phyloP scores from a whole-genome alignment of 768 basidiomycete species.

The Cystofilobasidium macerans region DNA sequence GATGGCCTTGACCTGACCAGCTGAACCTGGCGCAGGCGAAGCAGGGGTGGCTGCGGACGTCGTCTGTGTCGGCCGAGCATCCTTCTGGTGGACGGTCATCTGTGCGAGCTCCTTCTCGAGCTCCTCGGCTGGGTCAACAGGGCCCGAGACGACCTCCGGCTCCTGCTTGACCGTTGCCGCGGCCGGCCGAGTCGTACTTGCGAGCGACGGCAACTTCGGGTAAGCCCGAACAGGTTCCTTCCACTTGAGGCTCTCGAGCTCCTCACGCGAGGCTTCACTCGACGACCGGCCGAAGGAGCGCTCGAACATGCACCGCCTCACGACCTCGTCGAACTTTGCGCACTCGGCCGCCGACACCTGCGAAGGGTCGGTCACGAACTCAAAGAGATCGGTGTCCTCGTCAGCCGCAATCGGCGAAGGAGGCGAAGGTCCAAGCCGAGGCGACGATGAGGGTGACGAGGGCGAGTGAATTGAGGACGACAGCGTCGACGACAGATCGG shows the following conservation, averaged over 20 bases:
- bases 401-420: background rate
- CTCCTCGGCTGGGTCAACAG: slow-evolving; percentile 23
- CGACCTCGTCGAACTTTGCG: slow-evolving; percentile 82
- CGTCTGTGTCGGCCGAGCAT: background rate
- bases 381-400: slow-evolving; percentile 50
- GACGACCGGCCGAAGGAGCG: slow-evolving; percentile 63
- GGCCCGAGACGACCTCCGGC: background rate
- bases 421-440: background rate
- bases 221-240: slow-evolving; percentile 37
- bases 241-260: slow-evolving; percentile 71
- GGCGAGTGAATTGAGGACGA: background rate
- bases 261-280: slow-evolving; percentile 54
- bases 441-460: background rate
- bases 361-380: slow-evolving; percentile 58
- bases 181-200: background rate
- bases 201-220: background rate
- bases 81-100: slow-evolving; percentile 23
- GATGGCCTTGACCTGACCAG: slow-evolving; percentile 16
- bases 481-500: slow-evolving; percentile 7
- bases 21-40: background rate
- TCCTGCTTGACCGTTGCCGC: background rate
- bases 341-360: slow-evolving; percentile 61
- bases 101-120: slow-evolving; percentile 29
- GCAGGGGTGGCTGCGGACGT: slow-evolving; percentile 7
- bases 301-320: slow-evolving; percentile 94